A percentile compares a stretch with the other conserved stretches of the same genome.
phyloP scores from a whole-genome alignment of 768 basidiomycete genomes.

The Hypholoma sublateritium region DNA sequence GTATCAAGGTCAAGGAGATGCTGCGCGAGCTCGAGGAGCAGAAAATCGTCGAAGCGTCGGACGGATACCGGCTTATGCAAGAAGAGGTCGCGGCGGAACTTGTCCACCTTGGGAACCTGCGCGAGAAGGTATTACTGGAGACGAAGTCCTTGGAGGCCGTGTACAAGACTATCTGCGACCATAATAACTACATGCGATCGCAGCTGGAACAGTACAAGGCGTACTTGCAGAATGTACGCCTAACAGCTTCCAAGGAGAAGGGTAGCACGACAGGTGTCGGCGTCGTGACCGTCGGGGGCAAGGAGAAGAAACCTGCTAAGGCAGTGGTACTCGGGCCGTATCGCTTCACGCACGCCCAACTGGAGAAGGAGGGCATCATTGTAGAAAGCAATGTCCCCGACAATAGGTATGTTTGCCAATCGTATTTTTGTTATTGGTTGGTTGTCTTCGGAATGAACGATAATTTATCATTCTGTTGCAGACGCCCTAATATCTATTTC shows the following conservation, averaged over 20 bases:
- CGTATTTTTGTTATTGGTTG: not conserved
- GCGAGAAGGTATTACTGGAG: conserved; percentile 93
- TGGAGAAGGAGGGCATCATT: conserved; percentile 99
- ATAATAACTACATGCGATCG: conserved; percentile 94
- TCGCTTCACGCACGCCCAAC: conserved; percentile 94
- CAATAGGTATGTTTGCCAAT: conserved; percentile 65
- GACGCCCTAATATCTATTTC: conserved; percentile 98
- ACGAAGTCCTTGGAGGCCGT: conserved; percentile 93
- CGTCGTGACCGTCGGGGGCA: conserved; percentile 93
- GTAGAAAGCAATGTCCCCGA: conserved; percentile 99
- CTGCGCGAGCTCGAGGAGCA: conserved; percentile 91
- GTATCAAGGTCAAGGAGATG: conserved; percentile 99
- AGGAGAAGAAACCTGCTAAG: conserved; percentile 92
- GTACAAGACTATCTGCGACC: conserved; percentile 99
- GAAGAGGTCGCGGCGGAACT: conserved; percentile 97
- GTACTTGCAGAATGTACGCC: conserved; percentile 95
- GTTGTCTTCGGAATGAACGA: conserved; percentile 1
- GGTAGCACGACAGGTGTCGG: conserved; percentile 87
- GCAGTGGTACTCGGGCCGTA: conserved; percentile 90
- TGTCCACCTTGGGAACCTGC: conserved; percentile 91
- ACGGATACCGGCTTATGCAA: conserved; percentile 93
- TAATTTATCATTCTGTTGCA: conserved; percentile 27
- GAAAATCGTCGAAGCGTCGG: conserved; percentile 76
- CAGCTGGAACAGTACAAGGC: conserved; percentile 99
- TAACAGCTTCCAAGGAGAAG: conserved; percentile 87